Evolutionary conservation across 306 rosid genomes (phyloP).

Genomic region (Trichosanthes truncata): DNA sequence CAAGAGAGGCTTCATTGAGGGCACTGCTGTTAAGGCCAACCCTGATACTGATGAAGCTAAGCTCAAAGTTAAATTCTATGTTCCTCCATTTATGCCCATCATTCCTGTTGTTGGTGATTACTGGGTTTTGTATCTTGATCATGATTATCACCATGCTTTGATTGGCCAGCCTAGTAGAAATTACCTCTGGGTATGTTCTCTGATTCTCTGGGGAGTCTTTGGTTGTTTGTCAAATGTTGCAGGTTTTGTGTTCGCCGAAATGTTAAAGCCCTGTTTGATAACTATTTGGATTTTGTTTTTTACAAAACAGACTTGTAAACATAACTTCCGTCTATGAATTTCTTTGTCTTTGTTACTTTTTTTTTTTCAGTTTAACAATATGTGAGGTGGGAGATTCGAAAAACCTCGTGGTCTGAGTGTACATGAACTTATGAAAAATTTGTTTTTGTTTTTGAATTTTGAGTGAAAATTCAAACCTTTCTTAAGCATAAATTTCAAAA

Average conservation of each 20-base stretch:
- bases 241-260: background rate
- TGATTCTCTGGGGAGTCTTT: background rate
- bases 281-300: too few relatives aligned
- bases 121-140: slow-evolving; percentile 74
- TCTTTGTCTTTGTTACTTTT: too few relatives aligned
- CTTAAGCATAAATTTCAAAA: too few relatives aligned
- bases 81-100: slow-evolving; percentile 80
- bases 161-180: slow-evolving; percentile 69
- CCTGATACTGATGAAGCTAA: slow-evolving; percentile 70
- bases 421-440: too few relatives aligned
- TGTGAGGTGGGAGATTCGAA: too few relatives aligned
- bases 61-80: slow-evolving; percentile 73
- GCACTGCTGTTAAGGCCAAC: slow-evolving; percentile 65
- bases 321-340: too few relatives aligned
- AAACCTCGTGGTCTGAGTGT: too few relatives aligned
- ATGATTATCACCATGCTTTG: slow-evolving; percentile 57
- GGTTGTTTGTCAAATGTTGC: background rate
- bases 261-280: background rate
- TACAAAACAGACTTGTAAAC: too few relatives aligned
- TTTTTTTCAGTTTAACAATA: too few relatives aligned
- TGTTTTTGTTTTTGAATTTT: too few relatives aligned
- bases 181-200: slow-evolving; percentile 61
- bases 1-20: slow-evolving; percentile 43
- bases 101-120: slow-evolving; percentile 71
- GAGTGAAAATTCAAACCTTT: too few relatives aligned